phyloP scores from a whole-genome alignment of 2,329 filamentous ascomycete species.

The Parafenestella ontariensis region DNA sequence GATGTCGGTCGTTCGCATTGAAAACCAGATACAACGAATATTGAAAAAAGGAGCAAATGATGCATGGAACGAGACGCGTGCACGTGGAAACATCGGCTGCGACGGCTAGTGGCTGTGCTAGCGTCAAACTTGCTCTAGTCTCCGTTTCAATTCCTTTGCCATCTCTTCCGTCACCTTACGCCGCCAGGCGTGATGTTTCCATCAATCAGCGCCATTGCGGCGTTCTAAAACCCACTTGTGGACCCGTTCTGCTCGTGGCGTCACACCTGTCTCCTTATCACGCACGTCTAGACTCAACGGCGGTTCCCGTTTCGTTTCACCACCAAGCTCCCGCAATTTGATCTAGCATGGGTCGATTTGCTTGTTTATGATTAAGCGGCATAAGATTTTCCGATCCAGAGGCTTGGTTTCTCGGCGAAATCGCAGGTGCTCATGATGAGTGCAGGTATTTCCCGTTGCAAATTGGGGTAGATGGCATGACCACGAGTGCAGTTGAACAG shows the following conservation, averaged over 20 bases:
- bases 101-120: not conserved
- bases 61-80: not conserved
- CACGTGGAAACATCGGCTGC: not conserved
- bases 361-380: slow-evolving; percentile 11
- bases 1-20: not conserved
- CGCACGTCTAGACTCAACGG: slow-evolving; percentile 12
- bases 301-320: slow-evolving; percentile 25
- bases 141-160: slow-evolving; percentile 2
- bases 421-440: not conserved
- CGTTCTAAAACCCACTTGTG: not conserved
- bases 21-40: not conserved
- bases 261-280: slow-evolving; percentile 9
- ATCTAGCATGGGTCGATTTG: slow-evolving; percentile 9
- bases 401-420: slow-evolving; percentile 3
- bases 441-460: not conserved
- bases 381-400: slow-evolving; percentile 16
- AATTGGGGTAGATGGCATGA: not conserved
- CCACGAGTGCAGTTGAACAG: not conserved
- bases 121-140: not conserved
- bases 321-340: slow-evolving; percentile 19
- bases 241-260: slow-evolving; percentile 1
- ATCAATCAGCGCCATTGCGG: slow-evolving; percentile 21
- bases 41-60: not conserved
- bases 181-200: slow-evolving; percentile 14
- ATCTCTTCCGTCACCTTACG: slow-evolving; percentile 1